Conservation (phyloP, 2,329 filamentous ascomycete species). For the Sarocladium kiliense region DNA sequence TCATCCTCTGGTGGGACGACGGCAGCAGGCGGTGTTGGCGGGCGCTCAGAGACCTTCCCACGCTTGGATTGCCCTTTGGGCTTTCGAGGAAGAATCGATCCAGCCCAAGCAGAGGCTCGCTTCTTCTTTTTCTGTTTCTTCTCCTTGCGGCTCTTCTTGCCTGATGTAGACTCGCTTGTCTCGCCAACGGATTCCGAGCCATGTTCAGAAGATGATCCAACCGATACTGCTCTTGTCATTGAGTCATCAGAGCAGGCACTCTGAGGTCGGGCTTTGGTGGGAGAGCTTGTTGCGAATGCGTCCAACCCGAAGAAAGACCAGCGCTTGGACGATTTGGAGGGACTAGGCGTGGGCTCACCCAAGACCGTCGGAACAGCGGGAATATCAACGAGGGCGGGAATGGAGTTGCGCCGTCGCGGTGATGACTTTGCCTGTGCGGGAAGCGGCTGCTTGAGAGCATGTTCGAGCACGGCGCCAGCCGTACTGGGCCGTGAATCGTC, state of each 20-base stretch:
- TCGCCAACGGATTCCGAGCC: slow-evolving; percentile 24
- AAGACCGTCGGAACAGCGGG: slow-evolving; percentile 25
- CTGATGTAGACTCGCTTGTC: slow-evolving; percentile 15
- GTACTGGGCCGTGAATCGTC: slow-evolving; percentile 59
- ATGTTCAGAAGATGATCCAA: slow-evolving; percentile 30
- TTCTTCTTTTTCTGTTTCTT: slow-evolving; percentile 59
- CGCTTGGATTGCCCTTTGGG: slow-evolving; percentile 43
- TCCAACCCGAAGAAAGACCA: slow-evolving; percentile 63
- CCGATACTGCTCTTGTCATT: slow-evolving; percentile 20
- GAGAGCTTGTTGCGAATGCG: slow-evolving; percentile 40
- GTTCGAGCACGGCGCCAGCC: slow-evolving; percentile 64
- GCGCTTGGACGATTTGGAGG: slow-evolving; percentile 47
- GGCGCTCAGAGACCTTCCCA: slow-evolving; percentile 33
- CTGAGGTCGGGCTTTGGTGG: slow-evolving; percentile 40
- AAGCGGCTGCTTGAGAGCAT: slow-evolving; percentile 18
- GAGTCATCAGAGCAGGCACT: slow-evolving; percentile 43
- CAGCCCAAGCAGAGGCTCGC: slow-evolving; percentile 49
- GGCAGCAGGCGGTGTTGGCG: slow-evolving; percentile 42
- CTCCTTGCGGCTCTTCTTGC: slow-evolving; percentile 27
- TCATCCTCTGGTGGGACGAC: slow-evolving; percentile 21
- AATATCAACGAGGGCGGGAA: slow-evolving; percentile 45
- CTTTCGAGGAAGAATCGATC: slow-evolving; percentile 61
- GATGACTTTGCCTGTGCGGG: slow-evolving; percentile 22
- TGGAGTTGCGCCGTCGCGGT: slow-evolving; percentile 53
- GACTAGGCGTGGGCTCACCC: slow-evolving; percentile 37